Evolutionary conservation across 176 grass and related monocot genomes (phyloP).

Genomic region (Carex kokanica): DNA sequence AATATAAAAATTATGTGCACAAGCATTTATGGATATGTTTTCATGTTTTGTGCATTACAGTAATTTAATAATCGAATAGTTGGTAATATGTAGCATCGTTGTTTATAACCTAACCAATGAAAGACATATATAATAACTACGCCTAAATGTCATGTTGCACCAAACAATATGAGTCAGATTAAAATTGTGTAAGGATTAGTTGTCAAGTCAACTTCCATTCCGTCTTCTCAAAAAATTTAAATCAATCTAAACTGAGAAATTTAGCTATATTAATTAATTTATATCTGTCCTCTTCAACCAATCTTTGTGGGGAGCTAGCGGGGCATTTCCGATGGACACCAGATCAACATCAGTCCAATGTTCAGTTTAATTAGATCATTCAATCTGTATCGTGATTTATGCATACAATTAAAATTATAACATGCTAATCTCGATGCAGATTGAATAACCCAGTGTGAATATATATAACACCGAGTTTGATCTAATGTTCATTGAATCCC

Average conservation of each 20-base stretch:
- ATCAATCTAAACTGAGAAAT: background rate
- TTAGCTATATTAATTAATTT: background rate
- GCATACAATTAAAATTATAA: no score
- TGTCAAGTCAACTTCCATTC: constrained; percentile 21
- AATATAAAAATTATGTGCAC: background rate
- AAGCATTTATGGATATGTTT: background rate
- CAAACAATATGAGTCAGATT: constrained; percentile 1
- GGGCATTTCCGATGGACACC: no score
- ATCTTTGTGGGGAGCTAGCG: no score
- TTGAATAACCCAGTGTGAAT: no score
- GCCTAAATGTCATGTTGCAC: constrained; percentile 1
- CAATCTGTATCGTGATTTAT: no score
- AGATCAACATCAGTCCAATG: no score
- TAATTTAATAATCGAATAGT: background rate
- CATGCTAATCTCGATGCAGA: no score
- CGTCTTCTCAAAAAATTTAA: background rate
- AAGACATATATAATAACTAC: background rate
- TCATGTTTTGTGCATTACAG: background rate
- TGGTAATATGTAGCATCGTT: constrained; percentile 14
- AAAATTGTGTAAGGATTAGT: constrained; percentile 2
- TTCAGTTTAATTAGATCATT: no score
- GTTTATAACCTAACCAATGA: background rate
- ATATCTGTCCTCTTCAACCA: background rate
- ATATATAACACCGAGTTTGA: no score
- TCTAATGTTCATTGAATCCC: no score